These are phyloP conservation scores for Sechiopsis laciniata DNA, from an alignment of 306 rosid species.

Conservation along the genomic window DNA sequence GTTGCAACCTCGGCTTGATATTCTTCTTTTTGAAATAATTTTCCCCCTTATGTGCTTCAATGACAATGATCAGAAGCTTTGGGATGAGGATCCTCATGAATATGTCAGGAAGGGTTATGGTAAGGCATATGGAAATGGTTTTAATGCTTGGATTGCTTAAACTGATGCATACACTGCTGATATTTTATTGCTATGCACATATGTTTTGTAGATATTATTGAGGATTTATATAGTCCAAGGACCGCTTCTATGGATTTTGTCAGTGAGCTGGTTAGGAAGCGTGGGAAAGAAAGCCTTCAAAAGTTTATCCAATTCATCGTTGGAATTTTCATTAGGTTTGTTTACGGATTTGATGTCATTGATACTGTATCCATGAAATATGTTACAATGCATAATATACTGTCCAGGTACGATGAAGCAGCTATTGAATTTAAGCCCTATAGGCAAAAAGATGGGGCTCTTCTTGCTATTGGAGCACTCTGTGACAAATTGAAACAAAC, in stretches of 20 bases:
- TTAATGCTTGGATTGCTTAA: conserved; percentile 7
- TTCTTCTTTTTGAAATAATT: conserved; percentile 85
- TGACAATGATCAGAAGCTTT: conserved; percentile 82
- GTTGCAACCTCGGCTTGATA: conserved; percentile 82
- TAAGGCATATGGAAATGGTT: conserved; percentile 32
- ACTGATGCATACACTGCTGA: neutral
- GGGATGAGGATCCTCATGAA: conserved; percentile 98
- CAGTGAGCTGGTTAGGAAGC: conserved; percentile 86
- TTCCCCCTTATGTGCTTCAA: conserved; percentile 94
- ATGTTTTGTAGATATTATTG: conserved; percentile 68
- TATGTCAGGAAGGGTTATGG: conserved; percentile 98
- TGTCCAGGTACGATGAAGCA: conserved; percentile 71
- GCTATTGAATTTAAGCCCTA: conserved; percentile 66
- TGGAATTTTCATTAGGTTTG: conserved; percentile 69
- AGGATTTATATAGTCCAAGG: conserved; percentile 93
- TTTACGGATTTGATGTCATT: conserved; percentile 9
- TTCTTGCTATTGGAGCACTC: conserved; percentile 94
- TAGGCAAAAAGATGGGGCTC: conserved; percentile 94
- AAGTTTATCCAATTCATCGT: conserved; percentile 81
- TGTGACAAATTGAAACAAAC: conserved; percentile 93
- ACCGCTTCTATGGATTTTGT: conserved; percentile 98
- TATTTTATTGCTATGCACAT: neutral
- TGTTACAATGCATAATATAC: neutral
- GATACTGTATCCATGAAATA: neutral
- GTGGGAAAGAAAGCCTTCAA: conserved; percentile 91